These are phyloP conservation scores for Eucalyptus marginata DNA, from an alignment of 345 rosid species.

Conservation along the genomic window DNA sequence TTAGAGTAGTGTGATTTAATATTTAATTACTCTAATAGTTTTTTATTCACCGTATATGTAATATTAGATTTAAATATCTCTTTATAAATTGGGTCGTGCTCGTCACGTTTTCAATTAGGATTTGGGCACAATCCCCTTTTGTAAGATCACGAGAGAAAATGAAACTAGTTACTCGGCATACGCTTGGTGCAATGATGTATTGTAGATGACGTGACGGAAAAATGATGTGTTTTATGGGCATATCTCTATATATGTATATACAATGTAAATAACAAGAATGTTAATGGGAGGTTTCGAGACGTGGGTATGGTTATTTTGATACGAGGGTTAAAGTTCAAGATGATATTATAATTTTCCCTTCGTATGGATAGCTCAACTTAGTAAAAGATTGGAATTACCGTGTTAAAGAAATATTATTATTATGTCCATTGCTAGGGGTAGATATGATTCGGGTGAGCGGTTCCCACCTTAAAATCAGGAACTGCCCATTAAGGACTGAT, in stretches of 20 bases:
- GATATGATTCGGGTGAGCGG: fast-evolving
- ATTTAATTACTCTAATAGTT: no score
- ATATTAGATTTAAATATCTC: not conserved
- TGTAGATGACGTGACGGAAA: not conserved
- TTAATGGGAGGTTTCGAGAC: not conserved
- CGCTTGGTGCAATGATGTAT: not conserved
- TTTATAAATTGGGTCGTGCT: not conserved
- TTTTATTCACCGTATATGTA: fast-evolving
- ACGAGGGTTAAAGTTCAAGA: not conserved
- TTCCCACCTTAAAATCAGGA: fast-evolving
- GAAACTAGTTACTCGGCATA: not conserved
- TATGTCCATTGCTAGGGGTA: not conserved
- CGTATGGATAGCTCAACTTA: not conserved
- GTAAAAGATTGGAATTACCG: not conserved
- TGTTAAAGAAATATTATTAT: not conserved
- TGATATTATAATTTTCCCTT: not conserved
- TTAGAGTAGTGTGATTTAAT: fast-evolving
- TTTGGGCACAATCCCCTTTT: not conserved
- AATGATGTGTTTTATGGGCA: not conserved
- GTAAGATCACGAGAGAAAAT: not conserved
- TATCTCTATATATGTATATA: no score
- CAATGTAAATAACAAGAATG: not conserved
- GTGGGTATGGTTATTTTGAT: not conserved
- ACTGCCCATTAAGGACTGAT: fast-evolving
- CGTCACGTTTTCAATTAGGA: not conserved